Evolutionary conservation across 2,329 filamentous ascomycete species (phyloP).

Genomic region (Pseudogymnoascus sp.): DNA sequence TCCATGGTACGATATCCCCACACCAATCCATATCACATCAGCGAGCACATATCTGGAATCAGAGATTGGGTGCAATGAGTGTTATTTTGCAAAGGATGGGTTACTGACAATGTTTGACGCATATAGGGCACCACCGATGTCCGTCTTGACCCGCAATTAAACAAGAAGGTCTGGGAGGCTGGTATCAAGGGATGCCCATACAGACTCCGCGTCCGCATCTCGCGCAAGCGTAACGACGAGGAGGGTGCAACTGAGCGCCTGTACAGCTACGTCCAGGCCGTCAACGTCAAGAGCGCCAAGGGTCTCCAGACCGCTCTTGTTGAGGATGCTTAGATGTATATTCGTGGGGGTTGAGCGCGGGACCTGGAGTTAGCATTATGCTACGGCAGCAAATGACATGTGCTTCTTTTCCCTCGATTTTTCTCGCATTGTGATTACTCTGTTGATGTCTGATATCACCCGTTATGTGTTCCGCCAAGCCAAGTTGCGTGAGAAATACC

Average conservation of each 20-base stretch:
- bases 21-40: background rate
- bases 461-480: background rate
- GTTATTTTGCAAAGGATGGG: slow-evolving; percentile 11
- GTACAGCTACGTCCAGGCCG: slow-evolving; percentile 98
- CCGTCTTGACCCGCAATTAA: slow-evolving; percentile 94
- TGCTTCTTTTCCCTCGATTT: slow-evolving; percentile 12
- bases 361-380: slow-evolving; percentile 16
- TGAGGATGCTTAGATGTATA: slow-evolving; percentile 48
- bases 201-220: slow-evolving; percentile 96
- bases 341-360: slow-evolving; percentile 7
- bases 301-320: slow-evolving; percentile 89
- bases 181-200: slow-evolving; percentile 98
- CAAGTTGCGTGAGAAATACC: background rate
- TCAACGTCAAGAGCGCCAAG: slow-evolving; percentile 99
- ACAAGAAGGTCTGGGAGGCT: slow-evolving; percentile 99
- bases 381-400: slow-evolving; percentile 18
- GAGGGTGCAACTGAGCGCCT: slow-evolving; percentile 99
- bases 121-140: slow-evolving; percentile 87
- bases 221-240: slow-evolving; percentile 99
- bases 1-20: slow-evolving; percentile 70
- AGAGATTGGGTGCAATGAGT: background rate
- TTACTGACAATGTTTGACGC: slow-evolving; percentile 20
- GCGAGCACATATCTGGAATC: background rate
- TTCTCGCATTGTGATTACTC: background rate
- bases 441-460: background rate